Percentiles rank a stretch among this genome's conserved stretches.
These are phyloP conservation scores for Pichia sporocuriosa DNA, from an alignment of 805 yeast species.

Conservation along the genomic window DNA sequence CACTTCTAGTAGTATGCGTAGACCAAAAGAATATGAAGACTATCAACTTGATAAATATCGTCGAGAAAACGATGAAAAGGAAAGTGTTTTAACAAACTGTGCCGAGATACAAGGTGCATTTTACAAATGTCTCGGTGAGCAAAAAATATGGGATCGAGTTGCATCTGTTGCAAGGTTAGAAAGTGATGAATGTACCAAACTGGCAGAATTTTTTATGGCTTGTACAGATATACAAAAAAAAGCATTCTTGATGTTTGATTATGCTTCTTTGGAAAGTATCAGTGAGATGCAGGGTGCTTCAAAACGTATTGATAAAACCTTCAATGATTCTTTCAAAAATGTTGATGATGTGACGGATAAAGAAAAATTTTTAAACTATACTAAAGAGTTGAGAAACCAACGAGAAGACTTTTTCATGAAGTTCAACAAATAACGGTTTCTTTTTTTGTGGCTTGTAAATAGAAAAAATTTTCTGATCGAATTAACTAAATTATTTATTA, in stretches of 20 bases:
- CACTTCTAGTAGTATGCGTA: conserved; percentile 7
- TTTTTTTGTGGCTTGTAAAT: no score
- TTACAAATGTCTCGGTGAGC: conserved; percentile 22
- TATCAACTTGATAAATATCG: conserved; percentile 24
- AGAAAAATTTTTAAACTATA: conserved; percentile 18
- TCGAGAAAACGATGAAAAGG: conserved; percentile 23
- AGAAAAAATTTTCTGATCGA: not conserved
- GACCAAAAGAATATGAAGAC: conserved; percentile 8
- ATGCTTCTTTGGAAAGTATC: conserved; percentile 22
- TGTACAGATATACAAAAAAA: conserved; percentile 28
- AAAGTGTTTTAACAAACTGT: conserved; percentile 29
- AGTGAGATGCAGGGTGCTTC: conserved; percentile 26
- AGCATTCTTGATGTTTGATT: conserved; percentile 29
- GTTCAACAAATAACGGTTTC: conserved; percentile 26
- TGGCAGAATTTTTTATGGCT: conserved; percentile 26
- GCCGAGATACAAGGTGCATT: conserved; percentile 28
- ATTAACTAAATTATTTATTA: not conserved
- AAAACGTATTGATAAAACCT: conserved; percentile 24
- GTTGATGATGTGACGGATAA: conserved; percentile 25
- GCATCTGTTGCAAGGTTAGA: conserved; percentile 14
- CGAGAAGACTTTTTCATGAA: conserved; percentile 26
- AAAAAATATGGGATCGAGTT: conserved; percentile 16
- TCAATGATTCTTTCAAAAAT: conserved; percentile 22
- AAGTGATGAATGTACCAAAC: conserved; percentile 21
- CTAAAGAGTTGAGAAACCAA: conserved; percentile 23